A percentile compares a stretch with the other conserved stretches of the same genome.
phyloP scores from a whole-genome alignment of 768 basidiomycete genomes.

The Pulveroboletus sp. region DNA sequence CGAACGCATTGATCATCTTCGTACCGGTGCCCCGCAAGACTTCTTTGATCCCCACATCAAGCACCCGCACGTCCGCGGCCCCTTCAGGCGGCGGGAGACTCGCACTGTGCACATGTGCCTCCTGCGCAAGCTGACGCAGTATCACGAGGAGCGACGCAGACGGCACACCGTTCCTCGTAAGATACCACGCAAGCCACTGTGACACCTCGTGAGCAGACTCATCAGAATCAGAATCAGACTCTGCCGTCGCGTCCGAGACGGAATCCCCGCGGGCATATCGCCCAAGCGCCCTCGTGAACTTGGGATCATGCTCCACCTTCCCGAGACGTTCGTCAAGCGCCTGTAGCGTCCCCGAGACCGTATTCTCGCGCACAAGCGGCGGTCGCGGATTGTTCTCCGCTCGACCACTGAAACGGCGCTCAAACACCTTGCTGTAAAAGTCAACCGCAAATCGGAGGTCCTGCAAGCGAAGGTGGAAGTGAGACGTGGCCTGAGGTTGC shows the following conservation, averaged over 20 bases:
- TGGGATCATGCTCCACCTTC: conserved; percentile 25
- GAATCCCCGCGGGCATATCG: conserved; percentile 56
- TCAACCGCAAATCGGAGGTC: conserved; percentile 71
- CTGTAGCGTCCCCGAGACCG: conserved; percentile 60
- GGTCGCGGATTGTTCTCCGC: conserved; percentile 60
- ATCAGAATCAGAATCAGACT: no score
- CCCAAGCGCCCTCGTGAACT: conserved; percentile 34
- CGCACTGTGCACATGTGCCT: conserved; percentile 56
- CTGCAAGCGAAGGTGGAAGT: conserved; percentile 65
- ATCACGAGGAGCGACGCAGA: conserved; percentile 62
- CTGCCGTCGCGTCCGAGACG: conserved; percentile 18
- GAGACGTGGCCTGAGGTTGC: conserved; percentile 51
- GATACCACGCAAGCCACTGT: conserved; percentile 62
- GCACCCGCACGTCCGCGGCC: conserved; percentile 31
- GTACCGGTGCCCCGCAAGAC: conserved; percentile 83
- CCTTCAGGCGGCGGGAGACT: conserved; percentile 49
- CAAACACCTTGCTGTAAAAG: conserved; percentile 73
- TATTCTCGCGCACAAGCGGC: conserved; percentile 67
- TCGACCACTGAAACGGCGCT: conserved; percentile 69
- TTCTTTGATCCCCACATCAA: conserved; percentile 67
- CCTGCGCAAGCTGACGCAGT: conserved; percentile 55
- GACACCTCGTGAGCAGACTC: conserved; percentile 21
- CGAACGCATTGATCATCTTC: conserved; percentile 67
- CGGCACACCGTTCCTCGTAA: conserved; percentile 64
- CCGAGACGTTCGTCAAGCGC: conserved; percentile 58